phyloP scores from a whole-genome alignment of 1,284 basidiomycete species.

The Sphaerobolus stellatus region DNA sequence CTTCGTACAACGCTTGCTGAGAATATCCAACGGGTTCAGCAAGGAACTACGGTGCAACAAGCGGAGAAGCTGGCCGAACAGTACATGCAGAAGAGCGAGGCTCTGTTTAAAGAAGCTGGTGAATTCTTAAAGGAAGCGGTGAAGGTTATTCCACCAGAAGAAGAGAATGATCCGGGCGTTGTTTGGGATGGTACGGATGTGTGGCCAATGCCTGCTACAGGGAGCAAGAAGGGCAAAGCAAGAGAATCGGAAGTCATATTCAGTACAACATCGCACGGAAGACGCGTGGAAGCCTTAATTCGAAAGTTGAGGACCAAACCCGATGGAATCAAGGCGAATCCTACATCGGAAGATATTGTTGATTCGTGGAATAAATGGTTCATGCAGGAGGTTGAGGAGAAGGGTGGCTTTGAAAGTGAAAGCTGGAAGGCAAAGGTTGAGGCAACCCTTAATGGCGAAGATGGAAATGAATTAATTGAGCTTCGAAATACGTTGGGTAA shows the following conservation, averaged over 20 bases:
- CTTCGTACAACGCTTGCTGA: conserved; percentile 62
- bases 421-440: conserved; percentile 56
- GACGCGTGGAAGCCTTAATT: conserved; percentile 77
- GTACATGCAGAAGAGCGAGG: conserved; percentile 75
- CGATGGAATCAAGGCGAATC: conserved; percentile 75
- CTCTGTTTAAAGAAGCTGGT: conserved; percentile 68
- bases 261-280: conserved; percentile 57
- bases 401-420: conserved; percentile 56
- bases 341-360: conserved; percentile 53
- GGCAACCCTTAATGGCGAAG: conserved; percentile 53
- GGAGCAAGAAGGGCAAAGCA: conserved; percentile 45
- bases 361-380: conserved; percentile 58
- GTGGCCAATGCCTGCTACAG: conserved; percentile 63
- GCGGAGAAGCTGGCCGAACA: conserved; percentile 57
- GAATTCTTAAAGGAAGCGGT: conserved; percentile 82
- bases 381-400: conserved; percentile 51
- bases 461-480: conserved; percentile 46
- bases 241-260: conserved; percentile 34
- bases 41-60: conserved; percentile 69
- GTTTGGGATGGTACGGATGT: conserved; percentile 79
- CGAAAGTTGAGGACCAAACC: conserved; percentile 74
- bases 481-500: conserved; percentile 63
- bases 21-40: conserved; percentile 68
- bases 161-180: conserved; percentile 40
- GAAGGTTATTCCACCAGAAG: conserved; percentile 83